Base-by-base conservation (phyloP, 2,329 filamentous ascomycete species). In the Hymenoscyphus repandus region DNA sequence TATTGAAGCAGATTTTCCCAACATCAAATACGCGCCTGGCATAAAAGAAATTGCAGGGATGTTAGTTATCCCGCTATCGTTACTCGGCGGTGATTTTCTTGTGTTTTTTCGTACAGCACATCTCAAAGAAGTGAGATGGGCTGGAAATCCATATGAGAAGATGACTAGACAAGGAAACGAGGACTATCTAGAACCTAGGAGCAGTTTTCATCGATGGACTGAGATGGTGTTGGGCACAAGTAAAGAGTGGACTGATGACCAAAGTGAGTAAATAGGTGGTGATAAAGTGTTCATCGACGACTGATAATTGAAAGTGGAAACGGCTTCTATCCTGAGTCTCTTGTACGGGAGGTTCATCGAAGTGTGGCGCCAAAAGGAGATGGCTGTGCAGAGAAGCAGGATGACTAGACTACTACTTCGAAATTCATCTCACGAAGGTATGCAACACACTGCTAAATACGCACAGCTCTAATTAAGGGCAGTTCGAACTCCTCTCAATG, bases 311-410 rank as follows among this genome's bases (percentile, higher is more conserved):
- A 88, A 96, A 64, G 78, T 95, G 2, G 90, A 96, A 67, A 95
- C 89, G 0, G 90, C 90, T 0, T 88, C 90, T 1, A 88, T 95
- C 0, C 73, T 96, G 2, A 95, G 90, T 62, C 72, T 95, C 7
- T 88, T 96, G 1, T 96, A 96, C 55, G 75, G 78, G 13, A 82
- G 82, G 66, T 96, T 96, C 65, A 95, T 95, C 60, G 88, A 95
- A 62, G 90, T 95, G 1, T 95, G 90, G 90, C 77, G 89, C 50
- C 88, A 95, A 64, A 95, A 95, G 58, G 90, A 96, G 66, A 85
- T 84, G 1, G 88, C 88, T 0, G 65, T 95, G 52, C 86, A 95
- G 60, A 93, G 75, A 64, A 95, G 86, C 58, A 86, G 90, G 53
- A 73, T 96, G 2, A 95, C 89, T 0, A 77, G 82, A 42, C 69